Conservation (phyloP, 441 rosid species). For the Arabidopsis lyrata region DNA sequence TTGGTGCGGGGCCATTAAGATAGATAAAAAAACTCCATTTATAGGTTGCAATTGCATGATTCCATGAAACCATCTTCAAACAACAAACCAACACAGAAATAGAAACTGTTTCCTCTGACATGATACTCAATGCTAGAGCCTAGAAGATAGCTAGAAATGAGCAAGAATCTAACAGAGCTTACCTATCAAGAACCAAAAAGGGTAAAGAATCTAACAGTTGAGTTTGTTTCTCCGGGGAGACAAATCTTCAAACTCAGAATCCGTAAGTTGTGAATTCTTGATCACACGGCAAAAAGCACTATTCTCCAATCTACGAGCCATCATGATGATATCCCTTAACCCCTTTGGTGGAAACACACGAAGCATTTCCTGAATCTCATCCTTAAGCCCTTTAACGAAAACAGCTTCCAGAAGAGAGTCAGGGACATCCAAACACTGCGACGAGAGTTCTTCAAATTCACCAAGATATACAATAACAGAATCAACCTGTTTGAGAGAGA, state of each 20-base stretch:
- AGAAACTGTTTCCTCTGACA: background rate
- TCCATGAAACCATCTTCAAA: conserved; percentile 13
- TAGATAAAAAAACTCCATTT: too few relatives aligned
- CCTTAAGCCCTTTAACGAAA: conserved; percentile 30
- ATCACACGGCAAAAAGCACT: background rate
- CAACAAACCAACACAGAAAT: background rate
- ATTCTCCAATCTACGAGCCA: conserved; percentile 35
- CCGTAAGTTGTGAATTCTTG: background rate
- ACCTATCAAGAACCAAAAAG: conserved; percentile 19
- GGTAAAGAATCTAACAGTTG: background rate
- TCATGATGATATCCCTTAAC: background rate
- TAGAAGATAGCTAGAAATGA: background rate
- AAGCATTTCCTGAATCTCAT: conserved; percentile 13
- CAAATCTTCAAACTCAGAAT: conserved; percentile 1
- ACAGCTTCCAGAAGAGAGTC: background rate
- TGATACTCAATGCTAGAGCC: conserved; percentile 5
- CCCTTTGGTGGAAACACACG: conserved; percentile 25
- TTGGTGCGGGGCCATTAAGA: conserved; percentile 9
- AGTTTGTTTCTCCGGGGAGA: background rate
- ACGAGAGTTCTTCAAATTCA: conserved; percentile 26
- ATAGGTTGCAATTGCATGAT: background rate
- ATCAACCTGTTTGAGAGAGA: conserved; percentile 17
- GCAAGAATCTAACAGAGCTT: background rate
- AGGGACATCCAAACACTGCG: background rate
- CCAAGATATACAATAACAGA: conserved; percentile 20